Conservation (phyloP, 805 yeast genomes). For the Cyberlindnera bimundalis region DNA sequence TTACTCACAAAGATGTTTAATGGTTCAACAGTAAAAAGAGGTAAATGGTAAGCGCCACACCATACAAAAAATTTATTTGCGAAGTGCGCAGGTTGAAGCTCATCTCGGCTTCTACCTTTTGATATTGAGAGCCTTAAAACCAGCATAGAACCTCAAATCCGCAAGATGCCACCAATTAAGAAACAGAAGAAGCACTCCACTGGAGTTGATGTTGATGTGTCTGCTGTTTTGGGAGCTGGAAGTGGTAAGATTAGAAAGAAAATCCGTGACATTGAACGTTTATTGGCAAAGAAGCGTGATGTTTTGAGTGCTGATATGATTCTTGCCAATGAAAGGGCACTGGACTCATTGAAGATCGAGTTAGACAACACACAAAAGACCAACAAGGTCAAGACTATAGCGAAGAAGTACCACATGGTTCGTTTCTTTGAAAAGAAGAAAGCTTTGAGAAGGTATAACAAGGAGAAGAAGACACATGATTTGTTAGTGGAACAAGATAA, state of each 20-base stretch:
- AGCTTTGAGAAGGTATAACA: slow-evolving; percentile 67
- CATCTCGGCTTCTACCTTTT: too few species aligned
- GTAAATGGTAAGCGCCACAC: slow-evolving; percentile 6
- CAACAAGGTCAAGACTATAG: slow-evolving; percentile 45
- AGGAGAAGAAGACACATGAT: slow-evolving; percentile 33
- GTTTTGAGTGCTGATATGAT: slow-evolving; percentile 61
- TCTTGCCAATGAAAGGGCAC: slow-evolving; percentile 70
- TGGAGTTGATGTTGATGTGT: slow-evolving; percentile 22
- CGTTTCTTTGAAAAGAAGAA: slow-evolving; percentile 88
- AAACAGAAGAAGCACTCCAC: slow-evolving; percentile 9
- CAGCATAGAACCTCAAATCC: neutral
- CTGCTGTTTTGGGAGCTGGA: slow-evolving; percentile 35
- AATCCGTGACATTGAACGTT: slow-evolving; percentile 80
- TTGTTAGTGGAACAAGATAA: slow-evolving; percentile 29
- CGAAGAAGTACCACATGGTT: slow-evolving; percentile 87
- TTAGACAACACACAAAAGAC: slow-evolving; percentile 44
- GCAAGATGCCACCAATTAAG: slow-evolving; percentile 19
- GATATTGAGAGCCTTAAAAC: neutral
- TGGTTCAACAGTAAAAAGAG: neutral
- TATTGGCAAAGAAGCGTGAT: slow-evolving; percentile 51
- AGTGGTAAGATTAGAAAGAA: slow-evolving; percentile 69
- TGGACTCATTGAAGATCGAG: slow-evolving; percentile 61
- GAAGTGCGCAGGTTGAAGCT: neutral
- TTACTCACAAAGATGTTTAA: neutral
- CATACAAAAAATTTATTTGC: slow-evolving; percentile 6